Conservation (phyloP, 1,139 yeast genomes). For the Yamadazyma jaroonii region DNA sequence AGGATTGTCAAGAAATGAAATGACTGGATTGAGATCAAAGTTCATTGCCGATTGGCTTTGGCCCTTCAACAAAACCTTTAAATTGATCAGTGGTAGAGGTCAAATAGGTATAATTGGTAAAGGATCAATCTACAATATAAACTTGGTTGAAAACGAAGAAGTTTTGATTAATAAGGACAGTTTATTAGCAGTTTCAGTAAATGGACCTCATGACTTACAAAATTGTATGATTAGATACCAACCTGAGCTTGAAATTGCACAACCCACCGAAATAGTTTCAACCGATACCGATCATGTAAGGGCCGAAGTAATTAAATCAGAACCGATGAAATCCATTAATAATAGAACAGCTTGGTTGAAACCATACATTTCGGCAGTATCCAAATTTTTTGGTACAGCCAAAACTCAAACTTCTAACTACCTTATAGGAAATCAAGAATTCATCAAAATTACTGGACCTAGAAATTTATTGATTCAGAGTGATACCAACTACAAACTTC, state of each 20-base stretch:
- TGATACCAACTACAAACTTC: constrained; percentile 16
- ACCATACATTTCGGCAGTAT: background rate
- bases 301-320: too few relatives aligned
- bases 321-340: too few relatives aligned
- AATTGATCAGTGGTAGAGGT: constrained; percentile 57
- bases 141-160: constrained; percentile 45
- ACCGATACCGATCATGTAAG: too few relatives aligned
- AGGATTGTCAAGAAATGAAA: background rate
- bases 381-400: background rate
- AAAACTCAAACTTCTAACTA: constrained; percentile 15
- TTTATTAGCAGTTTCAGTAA: constrained; percentile 50
- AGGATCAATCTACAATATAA: constrained; percentile 53
- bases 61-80: constrained; percentile 30
- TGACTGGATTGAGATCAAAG: constrained; percentile 6
- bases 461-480: constrained; percentile 52
- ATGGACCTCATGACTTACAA: constrained; percentile 46
- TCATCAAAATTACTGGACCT: constrained; percentile 54
- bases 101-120: constrained; percentile 53
- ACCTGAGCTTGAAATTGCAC: background rate
- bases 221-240: constrained; percentile 31
- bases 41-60: constrained; percentile 5
- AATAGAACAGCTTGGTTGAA: background rate
- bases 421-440: constrained; percentile 34
- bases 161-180: constrained; percentile 45
- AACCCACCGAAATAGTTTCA: background rate